Base-by-base conservation (phyloP, 345 rosid species). In the Pseudoturritis turrita region DNA sequence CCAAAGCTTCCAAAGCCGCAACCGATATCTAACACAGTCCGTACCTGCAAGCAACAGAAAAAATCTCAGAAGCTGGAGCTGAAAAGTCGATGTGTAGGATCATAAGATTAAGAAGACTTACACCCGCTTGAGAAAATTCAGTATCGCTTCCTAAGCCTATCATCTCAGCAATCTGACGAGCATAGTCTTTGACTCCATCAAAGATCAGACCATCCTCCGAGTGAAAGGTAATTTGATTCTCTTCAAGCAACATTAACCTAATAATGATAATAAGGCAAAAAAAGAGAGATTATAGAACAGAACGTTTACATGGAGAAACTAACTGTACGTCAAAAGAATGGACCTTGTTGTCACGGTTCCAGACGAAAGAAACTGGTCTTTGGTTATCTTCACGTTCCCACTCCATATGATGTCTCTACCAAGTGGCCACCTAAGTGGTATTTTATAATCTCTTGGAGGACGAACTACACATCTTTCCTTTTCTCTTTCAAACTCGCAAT, bases 1-100 rank as follows among this genome's bases (percentile, higher is more conserved):
- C 98, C 98, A 83, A 92, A 92, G 80, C 97, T 92, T 65, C 98
- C 98, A 83, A 89, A 95, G 19, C 99, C 99, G 39, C 99, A 95
- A 65, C 97, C 99, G 54, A 95, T 90, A 77, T 95, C 99, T 53
- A 95, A 79, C 29, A 95, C 89, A 37, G 79, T 83, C 37, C 59
- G 88, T 59, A 95, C 90, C 99, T 95, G 78, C 44, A 79, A 70
- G 62, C 23, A 64, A 56, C 46, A 56, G 35, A 31, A 54, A 14
- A 55, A 21, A 29, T 19, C 23, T 62, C 61, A 70, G 15, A 55
- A 70, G n/a, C 71, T 69, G 22, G 25, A 62, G 54, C 59, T 21
- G 10, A 12, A 60, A 49, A 41, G 21, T 22, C 23, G 66, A 80
- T 51, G 40, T 35, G 70, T 60, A 68, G 2, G n/a, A 58, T 35